Conservation (phyloP, 352 stramenopile genomes). For the Globisporangium camurandrum region DNA sequence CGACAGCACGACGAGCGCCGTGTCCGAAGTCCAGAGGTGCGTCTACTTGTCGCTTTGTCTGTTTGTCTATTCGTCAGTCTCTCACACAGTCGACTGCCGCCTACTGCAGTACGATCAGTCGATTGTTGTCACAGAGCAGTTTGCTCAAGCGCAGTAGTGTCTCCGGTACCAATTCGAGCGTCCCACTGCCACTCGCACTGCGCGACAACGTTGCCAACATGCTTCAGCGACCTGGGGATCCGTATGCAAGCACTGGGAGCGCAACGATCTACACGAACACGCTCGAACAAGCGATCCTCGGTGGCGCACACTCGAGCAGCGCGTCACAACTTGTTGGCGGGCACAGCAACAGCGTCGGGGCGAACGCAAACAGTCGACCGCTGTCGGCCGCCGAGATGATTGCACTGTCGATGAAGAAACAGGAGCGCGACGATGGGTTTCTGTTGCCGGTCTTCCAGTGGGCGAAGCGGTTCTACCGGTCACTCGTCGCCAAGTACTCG, state of each 20-base stretch:
- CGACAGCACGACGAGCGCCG: constrained; percentile 27
- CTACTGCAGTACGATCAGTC: constrained; percentile 47
- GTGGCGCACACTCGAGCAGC: constrained; percentile 11
- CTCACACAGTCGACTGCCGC: background rate
- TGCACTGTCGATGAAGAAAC: constrained; percentile 57
- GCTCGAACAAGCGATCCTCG: constrained; percentile 66
- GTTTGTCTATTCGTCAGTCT: background rate
- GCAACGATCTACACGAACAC: constrained; percentile 31
- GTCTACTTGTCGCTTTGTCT: background rate
- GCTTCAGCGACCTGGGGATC: constrained; percentile 35
- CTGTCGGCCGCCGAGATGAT: constrained; percentile 73
- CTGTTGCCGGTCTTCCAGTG: constrained; percentile 75
- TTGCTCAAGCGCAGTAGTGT: constrained; percentile 53
- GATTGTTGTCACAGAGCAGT: constrained; percentile 51
- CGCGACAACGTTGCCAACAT: constrained; percentile 18
- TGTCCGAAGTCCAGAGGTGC: constrained; percentile 19
- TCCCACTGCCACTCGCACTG: constrained; percentile 18
- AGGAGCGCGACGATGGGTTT: constrained; percentile 74
- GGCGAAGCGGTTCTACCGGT: constrained; percentile 77
- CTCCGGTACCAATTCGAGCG: constrained; percentile 17
- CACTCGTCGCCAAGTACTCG: constrained; percentile 76
- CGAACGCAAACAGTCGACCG: constrained; percentile 9
- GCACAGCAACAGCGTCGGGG: background rate
- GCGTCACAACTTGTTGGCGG: constrained; percentile 6
- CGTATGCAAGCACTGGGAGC: constrained; percentile 29